Conservation (phyloP, 2,329 filamentous ascomycete genomes). For the Kalaharituber pfeilii region DNA sequence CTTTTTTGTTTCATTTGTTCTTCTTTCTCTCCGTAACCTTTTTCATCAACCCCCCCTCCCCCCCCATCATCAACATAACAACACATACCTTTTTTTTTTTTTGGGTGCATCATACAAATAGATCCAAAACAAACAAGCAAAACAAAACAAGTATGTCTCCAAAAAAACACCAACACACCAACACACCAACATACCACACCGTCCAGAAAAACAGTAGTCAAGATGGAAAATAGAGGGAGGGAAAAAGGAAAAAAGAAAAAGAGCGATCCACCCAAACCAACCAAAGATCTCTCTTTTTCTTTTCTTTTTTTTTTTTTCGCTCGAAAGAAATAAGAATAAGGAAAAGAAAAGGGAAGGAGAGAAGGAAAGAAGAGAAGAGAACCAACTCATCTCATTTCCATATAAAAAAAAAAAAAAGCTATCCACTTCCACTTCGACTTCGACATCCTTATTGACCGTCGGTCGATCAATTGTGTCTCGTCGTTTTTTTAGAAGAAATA, state of each 20-base stretch:
- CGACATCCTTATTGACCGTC: no score
- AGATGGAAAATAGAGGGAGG: not conserved
- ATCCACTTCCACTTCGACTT: not conserved
- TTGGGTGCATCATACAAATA: not conserved
- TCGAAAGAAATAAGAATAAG: not conserved
- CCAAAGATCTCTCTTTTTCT: not conserved
- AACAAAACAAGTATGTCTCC: not conserved
- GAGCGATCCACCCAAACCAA: not conserved
- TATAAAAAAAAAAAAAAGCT: not conserved
- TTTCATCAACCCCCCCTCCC: conserved; percentile 29
- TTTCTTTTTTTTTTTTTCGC: no score
- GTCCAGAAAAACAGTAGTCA: not conserved
- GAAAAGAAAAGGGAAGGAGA: not conserved
- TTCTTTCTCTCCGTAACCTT: conserved; percentile 19
- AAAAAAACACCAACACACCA: not conserved
- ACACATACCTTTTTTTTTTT: not conserved
- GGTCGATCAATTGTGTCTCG: no score
- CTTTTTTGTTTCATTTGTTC: conserved; percentile 5
- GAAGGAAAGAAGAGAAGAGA: not conserved
- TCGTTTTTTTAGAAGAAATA: not conserved
- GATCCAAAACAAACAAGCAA: not conserved
- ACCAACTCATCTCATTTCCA: not conserved
- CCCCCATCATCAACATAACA: no score
- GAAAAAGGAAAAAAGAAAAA: not conserved
- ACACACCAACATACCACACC: not conserved